Base-by-base conservation (phyloP, 2,329 filamentous ascomycete genomes). In the Scedosporium dehoogii region DNA sequence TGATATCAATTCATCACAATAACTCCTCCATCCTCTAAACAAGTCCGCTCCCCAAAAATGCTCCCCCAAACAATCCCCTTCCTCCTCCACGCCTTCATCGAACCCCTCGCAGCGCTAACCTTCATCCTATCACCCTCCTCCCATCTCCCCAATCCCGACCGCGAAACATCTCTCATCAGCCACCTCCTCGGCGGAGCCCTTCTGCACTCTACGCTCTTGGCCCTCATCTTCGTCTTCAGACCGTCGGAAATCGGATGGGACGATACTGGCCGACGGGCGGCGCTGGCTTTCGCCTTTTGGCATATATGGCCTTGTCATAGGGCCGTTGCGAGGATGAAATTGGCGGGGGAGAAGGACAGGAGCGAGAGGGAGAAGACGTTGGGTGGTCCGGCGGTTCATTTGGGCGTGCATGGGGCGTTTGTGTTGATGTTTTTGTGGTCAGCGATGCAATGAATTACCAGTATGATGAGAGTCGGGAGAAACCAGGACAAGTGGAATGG, bases 151-250 rank as follows among this genome's bases (percentile, higher is more conserved):
- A 70, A 68, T 7, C 74, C 78, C n/a, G 69, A 74, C 5, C 66
- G 68, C 2, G 74, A 76, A 18, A 73, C 76, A 4, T 68, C 67
- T 3, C 75, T 82, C 44, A 70, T 83, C 38, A 68, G 81, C 12
- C 73, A 76, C 58, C 79, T 76, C 63, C 75, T 81, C 12, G 80
- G 79, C 53, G 80, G 78, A 12, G 71, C 81, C 14, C 71, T 83
- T 3, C 67, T 79, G 14, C 72, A 76, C 5, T 77, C 75, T 21
- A 78, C 77, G 56, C 65, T 81, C n/a, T 66, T 80, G 27, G 77
- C 76, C 55, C 65, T 79, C 3, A 63, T 71, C 14, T 69, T 79
- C 48, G 64, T 74, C 9, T 58, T 67, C 4, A 70, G 72, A 2
- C 67, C 68, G 74, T 55, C 16, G 16, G 25, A 18, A 6, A 38